Conservation (phyloP, 495 filamentous ascomycete species). For the Annulohypoxylon moriforme region DNA sequence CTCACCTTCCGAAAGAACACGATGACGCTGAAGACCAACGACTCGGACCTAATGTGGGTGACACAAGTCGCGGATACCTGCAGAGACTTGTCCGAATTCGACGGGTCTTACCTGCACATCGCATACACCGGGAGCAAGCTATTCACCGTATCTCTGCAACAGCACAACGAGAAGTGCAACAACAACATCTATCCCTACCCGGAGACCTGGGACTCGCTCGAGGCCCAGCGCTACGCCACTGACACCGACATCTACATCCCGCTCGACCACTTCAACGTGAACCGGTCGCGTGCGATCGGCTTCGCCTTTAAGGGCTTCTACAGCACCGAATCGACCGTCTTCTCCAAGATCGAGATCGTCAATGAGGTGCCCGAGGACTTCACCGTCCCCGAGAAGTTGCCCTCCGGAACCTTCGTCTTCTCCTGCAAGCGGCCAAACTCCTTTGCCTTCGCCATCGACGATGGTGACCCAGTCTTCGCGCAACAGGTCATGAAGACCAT, state of each 20-base stretch:
- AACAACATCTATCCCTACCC: slow-evolving; percentile 71
- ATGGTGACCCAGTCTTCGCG: slow-evolving; percentile 72
- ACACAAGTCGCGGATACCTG: slow-evolving; percentile 71
- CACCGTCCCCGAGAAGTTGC: slow-evolving; percentile 69
- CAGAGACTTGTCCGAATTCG: slow-evolving; percentile 68
- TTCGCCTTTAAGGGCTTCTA: slow-evolving; percentile 78
- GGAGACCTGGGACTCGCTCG: slow-evolving; percentile 78
- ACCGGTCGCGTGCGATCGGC: slow-evolving; percentile 69
- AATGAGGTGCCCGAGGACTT: slow-evolving; percentile 61
- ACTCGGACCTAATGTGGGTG: slow-evolving; percentile 76
- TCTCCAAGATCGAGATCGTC: slow-evolving; percentile 75
- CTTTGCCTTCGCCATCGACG: slow-evolving; percentile 86
- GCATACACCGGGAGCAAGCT: slow-evolving; percentile 72
- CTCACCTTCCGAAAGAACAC: slow-evolving; percentile 60
- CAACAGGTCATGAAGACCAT: slow-evolving; percentile 73
- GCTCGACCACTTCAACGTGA: slow-evolving; percentile 76
- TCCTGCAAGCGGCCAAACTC: slow-evolving; percentile 76
- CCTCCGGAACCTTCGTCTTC: slow-evolving; percentile 70
- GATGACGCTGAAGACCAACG: slow-evolving; percentile 70
- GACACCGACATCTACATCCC: slow-evolving; percentile 76
- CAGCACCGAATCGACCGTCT: slow-evolving; percentile 59
- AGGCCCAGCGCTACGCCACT: slow-evolving; percentile 73
- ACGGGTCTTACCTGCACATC: slow-evolving; percentile 74
- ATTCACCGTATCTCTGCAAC: slow-evolving; percentile 77
- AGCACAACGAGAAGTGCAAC: slow-evolving; percentile 75